Conservation (phyloP, 2,329 filamentous ascomycete species). For the Sphaerulina populicola region DNA sequence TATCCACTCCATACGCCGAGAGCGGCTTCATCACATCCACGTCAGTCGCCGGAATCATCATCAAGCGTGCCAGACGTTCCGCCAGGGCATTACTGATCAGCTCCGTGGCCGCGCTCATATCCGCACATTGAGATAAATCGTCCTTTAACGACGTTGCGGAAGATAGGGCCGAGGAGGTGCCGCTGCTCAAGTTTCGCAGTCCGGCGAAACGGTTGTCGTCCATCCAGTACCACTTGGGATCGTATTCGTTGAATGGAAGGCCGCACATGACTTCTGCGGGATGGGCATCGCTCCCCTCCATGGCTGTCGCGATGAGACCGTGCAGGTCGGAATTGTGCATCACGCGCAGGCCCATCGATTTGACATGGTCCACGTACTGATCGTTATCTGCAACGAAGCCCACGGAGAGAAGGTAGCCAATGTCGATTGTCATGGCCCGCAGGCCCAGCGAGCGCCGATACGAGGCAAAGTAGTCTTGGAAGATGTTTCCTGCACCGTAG, state of each 20-base stretch:
- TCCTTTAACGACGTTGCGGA: slow-evolving; percentile 3
- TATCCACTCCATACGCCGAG: slow-evolving; percentile 12
- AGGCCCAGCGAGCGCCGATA: slow-evolving; percentile 26
- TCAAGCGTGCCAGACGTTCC: slow-evolving; percentile 5
- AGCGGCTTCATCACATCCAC: slow-evolving; percentile 12
- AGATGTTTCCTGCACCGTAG: slow-evolving; percentile 36
- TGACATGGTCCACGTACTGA: slow-evolving; percentile 10
- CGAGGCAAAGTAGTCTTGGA: slow-evolving; percentile 23
- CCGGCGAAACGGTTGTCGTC: slow-evolving; percentile 9
- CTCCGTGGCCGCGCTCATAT: slow-evolving; percentile 2
- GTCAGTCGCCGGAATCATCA: slow-evolving; percentile 9
- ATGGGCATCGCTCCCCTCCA: slow-evolving; percentile 4
- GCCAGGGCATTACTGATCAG: slow-evolving; percentile 8
- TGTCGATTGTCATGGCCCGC: slow-evolving; percentile 24
- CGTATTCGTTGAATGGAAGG: slow-evolving; percentile 5
- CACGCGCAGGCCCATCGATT: slow-evolving; percentile 11
- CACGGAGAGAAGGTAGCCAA: slow-evolving; percentile 29
- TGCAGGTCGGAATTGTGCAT: slow-evolving; percentile 13
- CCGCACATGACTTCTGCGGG: slow-evolving; percentile 8
- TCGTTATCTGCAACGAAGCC: slow-evolving; percentile 22
- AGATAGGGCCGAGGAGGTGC: not conserved
- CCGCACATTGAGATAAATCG: slow-evolving; percentile 1
- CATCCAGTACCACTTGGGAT: slow-evolving; percentile 12
- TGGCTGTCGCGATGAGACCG: slow-evolving; percentile 8
- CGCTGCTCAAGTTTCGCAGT: not conserved